Evolutionary conservation across 2,329 filamentous ascomycete genomes (phyloP), one percentile per base, ranked within the genome.

Genomic region (Colletotrichum falcatum): DNA sequence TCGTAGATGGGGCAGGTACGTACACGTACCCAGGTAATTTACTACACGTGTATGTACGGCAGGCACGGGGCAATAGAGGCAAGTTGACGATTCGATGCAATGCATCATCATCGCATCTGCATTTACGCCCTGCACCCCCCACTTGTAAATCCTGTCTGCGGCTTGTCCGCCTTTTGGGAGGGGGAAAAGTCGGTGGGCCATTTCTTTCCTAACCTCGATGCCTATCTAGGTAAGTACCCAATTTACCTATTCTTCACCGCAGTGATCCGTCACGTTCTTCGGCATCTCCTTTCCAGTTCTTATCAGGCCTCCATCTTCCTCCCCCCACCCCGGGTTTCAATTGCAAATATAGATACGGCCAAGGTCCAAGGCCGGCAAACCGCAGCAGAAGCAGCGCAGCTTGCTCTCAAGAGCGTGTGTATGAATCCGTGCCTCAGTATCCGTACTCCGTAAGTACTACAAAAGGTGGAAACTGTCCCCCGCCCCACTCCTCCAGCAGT

Each of bases 401-500:
- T 42, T 16, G 28, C 35, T 42, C 37, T 42, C n/a, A n/a, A n/a
- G n/a, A n/a, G n/a, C n/a, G n/a, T n/a, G n/a, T n/a, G n/a, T n/a
- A n/a, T n/a, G n/a, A n/a, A n/a, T n/a, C n/a, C n/a, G n/a, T 39
- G 55, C 55, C 54, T 42, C 8, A 12, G 28, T 37, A 5, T 35
- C 9, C 37, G 23, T 26, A 60, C 18, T n/a, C n/a, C n/a, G n/a
- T n/a, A 16, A 6, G 16, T 20, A 42, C 48, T n/a, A 5, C 42
- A 16, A 26, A 26, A 42, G 42, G 30, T 23, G 16, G 9, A 33
- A 33, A 26, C 23, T 46, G 7, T 20, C 54, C 44, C 56, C 48
- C 56, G n/a, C 26, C 58, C 56, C 55, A 48, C 66, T 33, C 6
- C 56, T 42, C 66, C 33, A n/a, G 67, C 63, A 66, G 46, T 53